These are phyloP conservation scores for Aureobasidium mangrovei DNA, from an alignment of 2,329 filamentous ascomycete genomes.

Conservation along the genomic window DNA sequence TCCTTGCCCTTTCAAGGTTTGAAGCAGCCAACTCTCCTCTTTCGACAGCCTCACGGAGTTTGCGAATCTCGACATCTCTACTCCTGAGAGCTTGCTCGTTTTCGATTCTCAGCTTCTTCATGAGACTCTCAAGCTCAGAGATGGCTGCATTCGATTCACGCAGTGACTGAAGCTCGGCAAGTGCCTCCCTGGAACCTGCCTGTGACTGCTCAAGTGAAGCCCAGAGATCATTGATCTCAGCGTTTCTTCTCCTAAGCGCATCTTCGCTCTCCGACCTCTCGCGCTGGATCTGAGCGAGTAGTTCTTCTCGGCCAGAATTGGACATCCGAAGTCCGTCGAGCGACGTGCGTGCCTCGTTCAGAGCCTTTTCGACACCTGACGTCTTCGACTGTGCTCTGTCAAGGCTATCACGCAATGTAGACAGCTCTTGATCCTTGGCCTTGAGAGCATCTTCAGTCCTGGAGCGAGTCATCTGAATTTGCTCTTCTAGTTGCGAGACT, in stretches of 20 bases:
- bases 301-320: background rate
- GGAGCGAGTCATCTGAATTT: background rate
- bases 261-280: slow-evolving; percentile 2
- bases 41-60: slow-evolving; percentile 6
- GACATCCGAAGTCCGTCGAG: background rate
- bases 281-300: background rate
- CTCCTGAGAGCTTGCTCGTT: slow-evolving; percentile 9
- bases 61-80: slow-evolving; percentile 4
- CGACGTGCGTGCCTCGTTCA: background rate
- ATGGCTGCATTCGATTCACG: background rate
- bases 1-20: background rate
- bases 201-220: slow-evolving; percentile 11
- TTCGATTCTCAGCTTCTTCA: slow-evolving; percentile 5
- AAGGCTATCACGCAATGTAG: background rate
- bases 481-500: no score
- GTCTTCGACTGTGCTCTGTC: background rate
- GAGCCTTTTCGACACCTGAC: background rate
- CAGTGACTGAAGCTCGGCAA: slow-evolving; percentile 6
- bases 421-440: background rate
- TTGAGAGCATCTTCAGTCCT: background rate
- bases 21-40: background rate
- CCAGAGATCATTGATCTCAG: slow-evolving; percentile 10
- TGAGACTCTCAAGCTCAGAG: slow-evolving; percentile 4
- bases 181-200: slow-evolving; percentile 8
- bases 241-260: background rate